A percentile compares a stretch with the other conserved stretches of the same genome.
Evolutionary conservation across 2,329 filamentous ascomycete genomes (phyloP).

Genomic region (Blastomyces gilchristii): DNA sequence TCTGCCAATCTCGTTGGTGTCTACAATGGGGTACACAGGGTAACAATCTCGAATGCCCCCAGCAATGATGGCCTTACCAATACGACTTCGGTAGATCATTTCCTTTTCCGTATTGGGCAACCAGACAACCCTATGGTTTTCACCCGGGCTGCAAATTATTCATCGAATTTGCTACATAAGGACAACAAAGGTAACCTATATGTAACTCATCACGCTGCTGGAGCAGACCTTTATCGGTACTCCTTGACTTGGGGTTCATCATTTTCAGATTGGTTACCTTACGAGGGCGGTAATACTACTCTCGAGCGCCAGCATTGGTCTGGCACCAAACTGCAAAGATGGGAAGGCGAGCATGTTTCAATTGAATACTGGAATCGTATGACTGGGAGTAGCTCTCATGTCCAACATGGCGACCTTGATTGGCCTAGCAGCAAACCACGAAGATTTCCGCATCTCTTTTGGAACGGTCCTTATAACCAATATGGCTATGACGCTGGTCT

Average conservation of each 20-base stretch:
- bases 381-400: constrained; percentile 49
- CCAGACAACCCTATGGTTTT: constrained; percentile 47
- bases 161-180: constrained; percentile 38
- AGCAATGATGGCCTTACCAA: constrained; percentile 30
- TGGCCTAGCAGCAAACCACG: constrained; percentile 34
- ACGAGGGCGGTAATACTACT: constrained; percentile 42
- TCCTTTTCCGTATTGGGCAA: constrained; percentile 49
- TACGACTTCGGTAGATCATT: constrained; percentile 46
- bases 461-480: constrained; percentile 53
- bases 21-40: constrained; percentile 49
- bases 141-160: constrained; percentile 45
- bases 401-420: constrained; percentile 49
- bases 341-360: constrained; percentile 52
- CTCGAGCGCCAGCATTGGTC: constrained; percentile 45
- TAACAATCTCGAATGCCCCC: constrained; percentile 48
- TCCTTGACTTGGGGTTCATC: constrained; percentile 51
- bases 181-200: constrained; percentile 36
- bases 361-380: constrained; percentile 54
- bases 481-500: constrained; percentile 55
- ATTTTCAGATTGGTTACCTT: constrained; percentile 50
- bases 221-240: constrained; percentile 54
- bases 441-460: constrained; percentile 52
- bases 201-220: constrained; percentile 50
- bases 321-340: constrained; percentile 48
- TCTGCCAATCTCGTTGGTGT: constrained; percentile 45